Percentiles rank a stretch among this genome's conserved stretches.
Evolutionary conservation across 495 filamentous ascomycete genomes (phyloP).

Genomic region (Cercophora samala): DNA sequence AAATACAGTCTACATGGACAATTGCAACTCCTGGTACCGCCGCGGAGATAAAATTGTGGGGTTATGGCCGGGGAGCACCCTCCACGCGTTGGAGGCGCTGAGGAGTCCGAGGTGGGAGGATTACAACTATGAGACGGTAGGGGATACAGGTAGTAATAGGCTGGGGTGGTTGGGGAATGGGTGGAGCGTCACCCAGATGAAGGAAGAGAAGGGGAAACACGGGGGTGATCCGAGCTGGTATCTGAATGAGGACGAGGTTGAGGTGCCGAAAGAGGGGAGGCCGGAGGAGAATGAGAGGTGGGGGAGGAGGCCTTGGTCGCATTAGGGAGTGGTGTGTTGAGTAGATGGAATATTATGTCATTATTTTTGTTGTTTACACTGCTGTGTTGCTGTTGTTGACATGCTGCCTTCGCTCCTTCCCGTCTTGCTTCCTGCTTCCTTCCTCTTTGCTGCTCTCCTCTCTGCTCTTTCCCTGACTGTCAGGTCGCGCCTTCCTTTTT

Average conservation of each 20-base stretch:
- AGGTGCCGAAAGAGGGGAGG: constrained; percentile 37
- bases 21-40: constrained; percentile 72
- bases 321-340: too few relatives aligned
- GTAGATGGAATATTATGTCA: too few relatives aligned
- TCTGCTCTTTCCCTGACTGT: too few relatives aligned
- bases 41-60: constrained; percentile 36
- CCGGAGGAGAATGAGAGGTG: constrained; percentile 45
- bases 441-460: too few relatives aligned
- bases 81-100: constrained; percentile 45
- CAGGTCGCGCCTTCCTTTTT: too few relatives aligned
- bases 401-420: neutral
- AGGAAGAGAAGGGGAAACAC: neutral
- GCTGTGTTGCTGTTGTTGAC: too few relatives aligned
- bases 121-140: constrained; percentile 37
- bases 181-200: constrained; percentile 44
- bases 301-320: constrained; percentile 46
- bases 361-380: too few relatives aligned
- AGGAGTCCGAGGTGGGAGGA: constrained; percentile 47
- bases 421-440: too few relatives aligned
- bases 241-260: constrained; percentile 44
- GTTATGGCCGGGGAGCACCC: constrained; percentile 43
- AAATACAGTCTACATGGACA: constrained; percentile 60
- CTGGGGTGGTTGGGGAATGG: constrained; percentile 52
- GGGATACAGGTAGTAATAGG: constrained; percentile 25
- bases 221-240: constrained; percentile 49